phyloP scores from a whole-genome alignment of 768 basidiomycete species.

The Leccinellum albellum region DNA sequence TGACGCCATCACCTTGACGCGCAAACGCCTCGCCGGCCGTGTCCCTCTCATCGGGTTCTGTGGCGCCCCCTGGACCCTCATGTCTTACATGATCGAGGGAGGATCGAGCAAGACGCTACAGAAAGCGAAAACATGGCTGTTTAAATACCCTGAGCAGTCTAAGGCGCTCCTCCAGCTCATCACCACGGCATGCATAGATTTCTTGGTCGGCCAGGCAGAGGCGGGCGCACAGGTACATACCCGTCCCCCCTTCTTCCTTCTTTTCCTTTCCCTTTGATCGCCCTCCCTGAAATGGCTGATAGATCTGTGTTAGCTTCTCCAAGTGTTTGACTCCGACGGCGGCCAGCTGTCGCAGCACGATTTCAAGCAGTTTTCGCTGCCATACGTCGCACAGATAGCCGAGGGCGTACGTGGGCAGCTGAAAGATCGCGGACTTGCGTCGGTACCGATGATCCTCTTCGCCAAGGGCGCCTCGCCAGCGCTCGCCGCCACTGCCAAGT shows the following conservation, averaged over 20 bases:
- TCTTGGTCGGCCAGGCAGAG: constrained; percentile 86
- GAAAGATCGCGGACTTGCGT: constrained; percentile 45
- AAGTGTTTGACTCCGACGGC: constrained; percentile 97
- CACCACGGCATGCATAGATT: constrained; percentile 87
- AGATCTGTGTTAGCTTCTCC: constrained; percentile 60
- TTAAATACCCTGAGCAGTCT: constrained; percentile 82
- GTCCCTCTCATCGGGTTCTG: constrained; percentile 97
- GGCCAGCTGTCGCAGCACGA: constrained; percentile 89
- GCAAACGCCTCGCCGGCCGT: constrained; percentile 75
- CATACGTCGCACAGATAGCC: constrained; percentile 72
- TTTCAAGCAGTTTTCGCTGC: constrained; percentile 80
- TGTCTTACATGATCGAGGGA: constrained; percentile 98
- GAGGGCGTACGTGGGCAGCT: constrained; percentile 61
- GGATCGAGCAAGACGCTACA: constrained; percentile 88
- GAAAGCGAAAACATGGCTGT: constrained; percentile 93
- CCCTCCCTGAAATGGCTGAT: not conserved
- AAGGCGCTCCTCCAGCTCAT: constrained; percentile 72
- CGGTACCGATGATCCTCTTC: constrained; percentile 84
- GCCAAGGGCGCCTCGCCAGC: constrained; percentile 90
- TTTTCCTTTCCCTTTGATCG: not conserved
- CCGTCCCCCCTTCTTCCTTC: no score
- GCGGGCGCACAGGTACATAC: constrained; percentile 91
- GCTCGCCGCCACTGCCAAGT: constrained; percentile 63
- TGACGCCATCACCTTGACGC: constrained; percentile 83
- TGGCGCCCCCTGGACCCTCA: constrained; percentile 97